Evolutionary conservation across 2,329 filamentous ascomycete genomes (phyloP).

Genomic region (Bipolaris sorokiniana): DNA sequence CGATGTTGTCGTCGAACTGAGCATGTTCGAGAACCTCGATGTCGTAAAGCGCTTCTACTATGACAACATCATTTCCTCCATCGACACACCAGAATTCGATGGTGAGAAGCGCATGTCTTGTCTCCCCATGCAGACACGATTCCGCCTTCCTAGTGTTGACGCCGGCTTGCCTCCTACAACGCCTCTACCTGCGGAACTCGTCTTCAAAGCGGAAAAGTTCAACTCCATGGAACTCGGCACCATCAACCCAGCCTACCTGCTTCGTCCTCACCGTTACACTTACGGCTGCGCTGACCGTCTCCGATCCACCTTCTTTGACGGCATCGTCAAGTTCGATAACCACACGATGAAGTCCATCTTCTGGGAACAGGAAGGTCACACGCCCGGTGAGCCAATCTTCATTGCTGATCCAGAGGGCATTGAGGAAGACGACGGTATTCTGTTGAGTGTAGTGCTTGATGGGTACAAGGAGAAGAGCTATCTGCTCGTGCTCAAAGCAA

Average conservation of each 20-base stretch:
- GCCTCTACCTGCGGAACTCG: constrained; percentile 16
- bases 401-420: constrained; percentile 58
- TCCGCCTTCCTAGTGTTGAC: constrained; percentile 46
- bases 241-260: constrained; percentile 65
- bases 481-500: constrained; percentile 68
- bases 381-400: constrained; percentile 73
- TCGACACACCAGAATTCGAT: constrained; percentile 18
- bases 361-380: constrained; percentile 67
- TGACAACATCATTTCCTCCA: constrained; percentile 40
- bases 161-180: constrained; percentile 20
- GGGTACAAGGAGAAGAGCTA: constrained; percentile 66
- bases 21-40: constrained; percentile 68
- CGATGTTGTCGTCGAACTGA: constrained; percentile 69
- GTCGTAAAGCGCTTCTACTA: constrained; percentile 73
- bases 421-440: constrained; percentile 67
- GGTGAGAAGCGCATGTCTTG: constrained; percentile 35
- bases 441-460: constrained; percentile 69
- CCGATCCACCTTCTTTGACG: constrained; percentile 66
- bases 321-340: constrained; percentile 69
- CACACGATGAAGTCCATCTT: constrained; percentile 57
- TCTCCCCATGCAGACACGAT: constrained; percentile 39
- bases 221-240: constrained; percentile 66
- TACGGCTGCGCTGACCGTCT: constrained; percentile 65
- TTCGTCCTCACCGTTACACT: constrained; percentile 63
- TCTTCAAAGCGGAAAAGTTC: constrained; percentile 46